These are phyloP conservation scores for Parietaria judaica DNA, from an alignment of 306 rosid genomes.

Conservation along the genomic window DNA sequence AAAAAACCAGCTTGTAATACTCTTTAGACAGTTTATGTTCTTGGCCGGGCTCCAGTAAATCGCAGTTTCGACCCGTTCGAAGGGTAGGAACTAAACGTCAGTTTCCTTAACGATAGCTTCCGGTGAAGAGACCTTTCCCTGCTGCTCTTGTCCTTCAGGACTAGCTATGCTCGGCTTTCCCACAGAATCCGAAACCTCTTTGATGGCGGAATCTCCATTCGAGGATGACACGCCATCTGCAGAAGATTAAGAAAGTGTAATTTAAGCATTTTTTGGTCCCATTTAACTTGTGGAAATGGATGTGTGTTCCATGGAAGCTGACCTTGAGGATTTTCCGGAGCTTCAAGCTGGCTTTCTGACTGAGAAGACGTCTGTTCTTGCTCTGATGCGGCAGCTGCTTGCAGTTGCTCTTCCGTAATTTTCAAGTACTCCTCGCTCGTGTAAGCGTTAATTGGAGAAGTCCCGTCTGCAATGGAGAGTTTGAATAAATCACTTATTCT, in stretches of 20 bases:
- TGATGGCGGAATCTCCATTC: background rate
- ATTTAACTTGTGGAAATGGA: background rate
- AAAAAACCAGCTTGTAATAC: background rate
- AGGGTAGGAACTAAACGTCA: constrained; percentile 21
- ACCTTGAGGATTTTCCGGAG: constrained; percentile 48
- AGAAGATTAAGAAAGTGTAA: background rate
- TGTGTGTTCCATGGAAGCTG: constrained; percentile 17
- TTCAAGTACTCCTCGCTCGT: constrained; percentile 71
- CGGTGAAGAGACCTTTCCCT: constrained; percentile 9
- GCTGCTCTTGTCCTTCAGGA: background rate
- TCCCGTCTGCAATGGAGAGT: constrained; percentile 38
- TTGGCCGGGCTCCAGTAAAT: background rate
- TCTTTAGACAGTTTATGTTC: constrained; percentile 1
- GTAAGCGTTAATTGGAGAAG: constrained; percentile 40
- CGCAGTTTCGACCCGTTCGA: constrained; percentile 39
- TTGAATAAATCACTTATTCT: background rate
- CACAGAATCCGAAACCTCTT: background rate
- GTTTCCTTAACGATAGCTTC: constrained; percentile 38
- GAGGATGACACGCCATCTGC: background rate
- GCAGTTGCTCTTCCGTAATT: constrained; percentile 80
- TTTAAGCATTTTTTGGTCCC: background rate
- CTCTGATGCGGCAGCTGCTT: constrained; percentile 49
- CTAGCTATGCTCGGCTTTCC: background rate
- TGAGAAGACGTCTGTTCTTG: constrained; percentile 32
- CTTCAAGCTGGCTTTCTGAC: constrained; percentile 30